Evolutionary conservation across 2,329 filamentous ascomycete species (phyloP).

Genomic region (Phyllosticta citribraziliensis): DNA sequence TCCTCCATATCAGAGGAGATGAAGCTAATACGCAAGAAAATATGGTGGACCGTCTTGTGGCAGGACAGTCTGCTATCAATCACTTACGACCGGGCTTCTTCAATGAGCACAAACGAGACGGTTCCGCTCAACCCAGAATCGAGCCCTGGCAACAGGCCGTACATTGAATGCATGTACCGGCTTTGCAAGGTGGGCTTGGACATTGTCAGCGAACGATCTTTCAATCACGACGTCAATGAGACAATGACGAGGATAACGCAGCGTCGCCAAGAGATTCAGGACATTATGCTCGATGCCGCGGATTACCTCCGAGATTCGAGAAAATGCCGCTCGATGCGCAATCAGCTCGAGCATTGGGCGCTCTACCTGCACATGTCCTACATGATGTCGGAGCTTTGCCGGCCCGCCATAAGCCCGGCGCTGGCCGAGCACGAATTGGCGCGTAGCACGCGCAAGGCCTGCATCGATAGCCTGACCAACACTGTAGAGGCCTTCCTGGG

Average conservation of each 20-base stretch:
- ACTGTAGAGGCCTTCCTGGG: constrained; percentile 54
- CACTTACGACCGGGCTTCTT: constrained; percentile 51
- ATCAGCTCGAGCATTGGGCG: constrained; percentile 51
- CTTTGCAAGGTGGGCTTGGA: constrained; percentile 50
- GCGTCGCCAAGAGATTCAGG: constrained; percentile 47
- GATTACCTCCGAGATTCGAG: constrained; percentile 47
- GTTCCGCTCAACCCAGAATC: constrained; percentile 31
- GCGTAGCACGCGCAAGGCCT: constrained; percentile 43
- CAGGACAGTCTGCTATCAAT: constrained; percentile 55
- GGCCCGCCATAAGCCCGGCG: constrained; percentile 48
- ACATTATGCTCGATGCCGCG: constrained; percentile 48
- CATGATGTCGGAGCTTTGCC: constrained; percentile 52
- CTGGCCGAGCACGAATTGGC: constrained; percentile 34
- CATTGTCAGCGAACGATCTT: constrained; percentile 48
- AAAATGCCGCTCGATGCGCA: constrained; percentile 36
- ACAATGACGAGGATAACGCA: constrained; percentile 45
- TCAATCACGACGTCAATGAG: constrained; percentile 40
- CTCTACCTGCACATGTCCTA: constrained; percentile 54
- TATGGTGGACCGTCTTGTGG: constrained; percentile 53
- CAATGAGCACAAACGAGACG: constrained; percentile 44
- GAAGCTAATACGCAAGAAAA: constrained; percentile 28
- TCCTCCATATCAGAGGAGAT: constrained; percentile 41
- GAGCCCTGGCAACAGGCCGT: constrained; percentile 40
- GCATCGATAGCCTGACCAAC: constrained; percentile 45
- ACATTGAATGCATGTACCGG: constrained; percentile 48